Percentiles rank a stretch among this genome's conserved stretches.
Conservation (phyloP, 2,329 filamentous ascomycete genomes). For the Fusarium virguliforme region DNA sequence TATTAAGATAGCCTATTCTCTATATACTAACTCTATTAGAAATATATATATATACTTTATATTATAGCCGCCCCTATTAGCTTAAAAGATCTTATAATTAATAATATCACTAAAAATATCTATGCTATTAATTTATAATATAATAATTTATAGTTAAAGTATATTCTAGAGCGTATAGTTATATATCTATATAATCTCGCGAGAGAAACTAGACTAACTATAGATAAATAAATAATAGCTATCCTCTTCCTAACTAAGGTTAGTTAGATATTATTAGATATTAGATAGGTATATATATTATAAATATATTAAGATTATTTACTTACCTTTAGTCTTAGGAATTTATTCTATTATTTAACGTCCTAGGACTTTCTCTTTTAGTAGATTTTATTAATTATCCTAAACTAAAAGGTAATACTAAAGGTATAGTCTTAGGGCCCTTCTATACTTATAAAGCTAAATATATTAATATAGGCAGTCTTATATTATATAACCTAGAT, state of each 20-base stretch:
- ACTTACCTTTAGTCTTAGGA: slow-evolving; percentile 61
- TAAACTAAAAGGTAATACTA: slow-evolving; percentile 76
- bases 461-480: slow-evolving; percentile 64
- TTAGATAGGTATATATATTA: slow-evolving; percentile 67
- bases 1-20: too few relatives aligned
- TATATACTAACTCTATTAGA: too few relatives aligned
- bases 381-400: slow-evolving; percentile 61
- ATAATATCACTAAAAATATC: slow-evolving; percentile 83
- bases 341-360: slow-evolving; percentile 83
- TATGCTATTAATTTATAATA: slow-evolving; percentile 79
- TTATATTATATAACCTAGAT: slow-evolving; percentile 75
- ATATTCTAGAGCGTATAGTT: slow-evolving; percentile 62
- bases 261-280: slow-evolving; percentile 78
- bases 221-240: slow-evolving; percentile 80
- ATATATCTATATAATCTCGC: slow-evolving; percentile 83
- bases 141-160: slow-evolving; percentile 71
- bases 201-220: too few relatives aligned
- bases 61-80: too few relatives aligned
- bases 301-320: too few relatives aligned
- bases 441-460: slow-evolving; percentile 83
- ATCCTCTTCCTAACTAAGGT: slow-evolving; percentile 78
- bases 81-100: slow-evolving; percentile 73
- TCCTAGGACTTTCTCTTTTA: slow-evolving; percentile 81
- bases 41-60: too few relatives aligned
- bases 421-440: slow-evolving; percentile 85